Evolutionary conservation across 352 stramenopile genomes (phyloP).

Genomic region (Phytophthora quininea): DNA sequence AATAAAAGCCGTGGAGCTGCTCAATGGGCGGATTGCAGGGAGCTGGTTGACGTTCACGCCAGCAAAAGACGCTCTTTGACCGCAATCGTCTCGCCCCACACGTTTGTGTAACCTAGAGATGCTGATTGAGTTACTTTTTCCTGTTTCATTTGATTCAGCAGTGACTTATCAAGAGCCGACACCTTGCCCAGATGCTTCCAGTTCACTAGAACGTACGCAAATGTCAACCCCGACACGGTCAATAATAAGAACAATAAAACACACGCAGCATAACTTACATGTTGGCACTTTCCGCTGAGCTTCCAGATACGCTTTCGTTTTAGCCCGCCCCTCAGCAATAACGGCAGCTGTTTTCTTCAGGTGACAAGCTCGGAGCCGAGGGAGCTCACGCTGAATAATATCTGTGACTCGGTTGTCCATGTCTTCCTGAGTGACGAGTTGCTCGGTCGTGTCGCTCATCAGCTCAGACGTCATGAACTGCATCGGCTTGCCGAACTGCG

Average conservation of each 20-base stretch:
- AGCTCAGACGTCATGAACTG: conserved; percentile 34
- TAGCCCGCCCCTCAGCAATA: conserved; percentile 45
- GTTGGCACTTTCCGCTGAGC: conserved; percentile 13
- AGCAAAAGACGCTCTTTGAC: conserved; percentile 24
- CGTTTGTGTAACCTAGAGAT: conserved; percentile 43
- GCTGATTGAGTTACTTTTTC: conserved; percentile 29
- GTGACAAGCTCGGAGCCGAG: conserved; percentile 59
- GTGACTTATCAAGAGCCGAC: conserved; percentile 30
- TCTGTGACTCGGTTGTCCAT: conserved; percentile 52
- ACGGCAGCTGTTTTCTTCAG: conserved; percentile 54
- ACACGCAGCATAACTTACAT: background rate
- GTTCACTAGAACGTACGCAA: conserved; percentile 10
- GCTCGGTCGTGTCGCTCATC: background rate
- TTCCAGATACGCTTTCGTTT: conserved; percentile 34
- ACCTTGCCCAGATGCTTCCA: conserved; percentile 27
- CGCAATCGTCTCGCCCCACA: conserved; percentile 29
- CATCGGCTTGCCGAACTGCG: conserved; percentile 50
- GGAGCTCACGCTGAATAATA: conserved; percentile 50
- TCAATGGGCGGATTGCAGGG: conserved; percentile 53
- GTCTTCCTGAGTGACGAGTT: conserved; percentile 40
- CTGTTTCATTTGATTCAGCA: conserved; percentile 55
- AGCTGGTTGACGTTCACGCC: conserved; percentile 39
- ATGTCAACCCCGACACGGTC: too few species aligned
- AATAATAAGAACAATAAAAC: too few species aligned
- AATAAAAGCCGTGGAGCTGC: conserved; percentile 68